These are phyloP conservation scores for Berkeleyomyces basicola DNA, from an alignment of 2,329 filamentous ascomycete species.

Conservation along the genomic window DNA sequence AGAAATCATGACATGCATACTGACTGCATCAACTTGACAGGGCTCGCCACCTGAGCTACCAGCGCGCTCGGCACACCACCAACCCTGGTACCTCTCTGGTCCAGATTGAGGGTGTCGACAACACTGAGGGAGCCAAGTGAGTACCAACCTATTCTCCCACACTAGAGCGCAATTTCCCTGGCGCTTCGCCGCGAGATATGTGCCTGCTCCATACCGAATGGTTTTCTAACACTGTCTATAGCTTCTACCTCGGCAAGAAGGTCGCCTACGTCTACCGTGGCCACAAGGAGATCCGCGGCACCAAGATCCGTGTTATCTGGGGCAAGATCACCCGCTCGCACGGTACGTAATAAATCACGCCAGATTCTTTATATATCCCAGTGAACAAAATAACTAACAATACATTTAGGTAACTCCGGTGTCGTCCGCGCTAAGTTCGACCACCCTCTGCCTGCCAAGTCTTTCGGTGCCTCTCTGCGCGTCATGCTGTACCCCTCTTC, in stretches of 20 bases:
- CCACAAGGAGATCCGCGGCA: constrained; percentile 84
- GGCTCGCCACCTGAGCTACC: constrained; percentile 97
- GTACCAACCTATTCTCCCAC: constrained; percentile 20
- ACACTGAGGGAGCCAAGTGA: constrained; percentile 74
- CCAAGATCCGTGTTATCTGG: constrained; percentile 98
- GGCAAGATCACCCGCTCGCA: constrained; percentile 94
- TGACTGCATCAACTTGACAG: constrained; percentile 27
- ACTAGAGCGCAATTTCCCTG: background rate
- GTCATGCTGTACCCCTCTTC: constrained; percentile 97
- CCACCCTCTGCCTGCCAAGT: constrained; percentile 87
- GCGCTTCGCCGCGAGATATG: background rate
- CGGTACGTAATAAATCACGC: constrained; percentile 40
- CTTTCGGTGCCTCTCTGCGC: constrained; percentile 89
- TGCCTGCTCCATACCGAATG: background rate
- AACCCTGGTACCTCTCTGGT: constrained; percentile 85
- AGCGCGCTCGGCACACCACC: constrained; percentile 83
- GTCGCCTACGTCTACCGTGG: constrained; percentile 97
- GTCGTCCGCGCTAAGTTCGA: constrained; percentile 96
- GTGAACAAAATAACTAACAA: constrained; percentile 2
- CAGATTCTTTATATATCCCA: background rate
- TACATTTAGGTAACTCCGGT: constrained; percentile 68
- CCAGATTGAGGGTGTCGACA: constrained; percentile 97
- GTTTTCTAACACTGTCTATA: constrained; percentile 21
- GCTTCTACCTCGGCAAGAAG: constrained; percentile 98
- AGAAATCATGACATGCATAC: constrained; percentile 6